Conservation (phyloP, 495 filamentous ascomycete genomes). For the Hypomontagnella monticulosa region DNA sequence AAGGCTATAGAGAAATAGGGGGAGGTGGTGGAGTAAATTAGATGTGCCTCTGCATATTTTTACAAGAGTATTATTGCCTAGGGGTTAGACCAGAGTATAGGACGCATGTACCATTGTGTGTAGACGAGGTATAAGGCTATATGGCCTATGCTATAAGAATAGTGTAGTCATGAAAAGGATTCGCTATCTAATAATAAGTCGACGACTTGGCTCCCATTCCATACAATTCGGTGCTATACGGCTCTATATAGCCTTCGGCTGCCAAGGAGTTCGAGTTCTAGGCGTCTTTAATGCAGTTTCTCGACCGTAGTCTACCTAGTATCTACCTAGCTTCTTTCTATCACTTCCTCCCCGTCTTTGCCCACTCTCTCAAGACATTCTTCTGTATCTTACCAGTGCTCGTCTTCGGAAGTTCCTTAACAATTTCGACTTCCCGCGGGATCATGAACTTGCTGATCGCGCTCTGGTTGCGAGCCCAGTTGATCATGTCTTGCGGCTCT, state of each 20-base stretch:
- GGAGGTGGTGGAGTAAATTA: neutral
- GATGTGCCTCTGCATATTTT: neutral
- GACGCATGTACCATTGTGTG: no score
- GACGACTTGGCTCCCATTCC: no score
- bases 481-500: slow-evolving; percentile 76
- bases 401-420: slow-evolving; percentile 91
- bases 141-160: no score
- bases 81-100: no score
- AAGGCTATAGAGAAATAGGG: neutral
- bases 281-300: neutral
- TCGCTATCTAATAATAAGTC: no score
- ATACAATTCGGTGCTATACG: no score
- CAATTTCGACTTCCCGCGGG: slow-evolving; percentile 89
- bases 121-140: no score
- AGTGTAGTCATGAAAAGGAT: no score
- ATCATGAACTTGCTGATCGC: slow-evolving; percentile 95
- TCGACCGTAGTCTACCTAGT: neutral
- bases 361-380: slow-evolving; percentile 90
- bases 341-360: slow-evolving; percentile 61
- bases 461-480: slow-evolving; percentile 83
- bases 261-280: no score
- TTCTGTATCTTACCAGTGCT: slow-evolving; percentile 97
- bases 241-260: no score
- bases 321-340: neutral
- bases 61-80: no score